These are phyloP conservation scores for Pythium coloratum DNA, from an alignment of 352 stramenopile genomes.

Conservation along the genomic window DNA sequence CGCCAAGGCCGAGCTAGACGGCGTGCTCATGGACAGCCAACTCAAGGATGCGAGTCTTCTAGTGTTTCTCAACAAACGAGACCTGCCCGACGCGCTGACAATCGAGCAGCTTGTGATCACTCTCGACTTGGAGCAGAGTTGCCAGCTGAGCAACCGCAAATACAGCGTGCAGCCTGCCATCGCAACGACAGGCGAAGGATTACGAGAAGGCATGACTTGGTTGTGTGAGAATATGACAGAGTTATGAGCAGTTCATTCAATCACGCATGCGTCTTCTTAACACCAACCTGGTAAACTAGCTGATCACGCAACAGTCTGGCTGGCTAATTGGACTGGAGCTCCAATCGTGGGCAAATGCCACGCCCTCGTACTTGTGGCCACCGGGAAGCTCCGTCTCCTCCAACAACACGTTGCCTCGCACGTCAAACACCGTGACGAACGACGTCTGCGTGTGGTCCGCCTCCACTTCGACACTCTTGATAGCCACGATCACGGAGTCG, in stretches of 20 bases:
- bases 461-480: slow-evolving; percentile 94
- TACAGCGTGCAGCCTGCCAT: slow-evolving; percentile 68
- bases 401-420: slow-evolving; percentile 89
- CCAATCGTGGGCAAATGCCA: slow-evolving; percentile 90
- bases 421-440: slow-evolving; percentile 92
- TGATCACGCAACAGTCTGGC: background rate
- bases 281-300: background rate
- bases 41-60: slow-evolving; percentile 64
- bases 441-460: slow-evolving; percentile 89
- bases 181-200: slow-evolving; percentile 73
- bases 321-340: slow-evolving; percentile 1
- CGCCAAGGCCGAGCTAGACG: slow-evolving; percentile 68
- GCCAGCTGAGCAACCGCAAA: slow-evolving; percentile 43
- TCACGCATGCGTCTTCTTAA: background rate
- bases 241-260: slow-evolving; percentile 33
- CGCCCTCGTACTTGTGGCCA: slow-evolving; percentile 91
- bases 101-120: slow-evolving; percentile 49
- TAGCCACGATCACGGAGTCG: slow-evolving; percentile 90
- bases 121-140: slow-evolving; percentile 57
- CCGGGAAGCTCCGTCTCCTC: slow-evolving; percentile 91
- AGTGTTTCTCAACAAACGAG: slow-evolving; percentile 78
- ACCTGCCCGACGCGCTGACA: slow-evolving; percentile 51
- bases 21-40: slow-evolving; percentile 67
- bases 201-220: slow-evolving; percentile 74
- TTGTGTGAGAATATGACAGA: slow-evolving; percentile 78